Base-by-base conservation (phyloP, 2,329 filamentous ascomycete genomes). In the Fusarium vanettenii region DNA sequence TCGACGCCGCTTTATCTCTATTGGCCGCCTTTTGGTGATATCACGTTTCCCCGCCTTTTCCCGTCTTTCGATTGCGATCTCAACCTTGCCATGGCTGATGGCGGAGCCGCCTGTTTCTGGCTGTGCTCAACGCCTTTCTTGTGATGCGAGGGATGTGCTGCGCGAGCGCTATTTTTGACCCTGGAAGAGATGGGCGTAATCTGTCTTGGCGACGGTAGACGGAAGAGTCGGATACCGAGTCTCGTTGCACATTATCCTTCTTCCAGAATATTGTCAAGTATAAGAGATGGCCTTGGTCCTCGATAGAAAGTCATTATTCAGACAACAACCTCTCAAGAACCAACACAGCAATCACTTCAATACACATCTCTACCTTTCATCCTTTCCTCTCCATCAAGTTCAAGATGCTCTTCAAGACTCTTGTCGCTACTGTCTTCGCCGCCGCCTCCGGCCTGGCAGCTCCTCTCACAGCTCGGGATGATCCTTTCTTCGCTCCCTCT, bases 331-430 rank as follows among this genome's bases (percentile, higher is more conserved):
- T 60, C 57, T 50, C 22, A 35, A 62, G 31, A 33, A 20, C 7
- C 25, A 33, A 18, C 39, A n/a, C 13, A 35, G n/a, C 14, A 35
- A 41, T 25, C 48, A 29, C 18, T 29, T 29, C 45, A 48, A 55
- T 16, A 13, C 29, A 39, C 39, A n/a, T 43, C 20, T 43, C 20
- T 29, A 43, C 55, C 18, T n/a, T 6, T 22, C 20, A 11, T 7
- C 4, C 9, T 37, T 14, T 22, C 10, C 5, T 52, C 43, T 37
- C 20, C 10, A 48, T n/a, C 50, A 33, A 35, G 22, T 69, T 50
- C 27, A 68, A 57, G 25, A 81, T 80, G 79, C 62, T 75, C 76
- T 76, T 75, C 48, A 71, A 72, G 59, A 37, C 72, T 8, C n/a
- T 79, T 62, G 22, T 78, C 48, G 45, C 76, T 27, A 62, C 72